Evolutionary conservation across 2,329 filamentous ascomycete species (phyloP).

Genomic region (Talaromyces verruculosus): DNA sequence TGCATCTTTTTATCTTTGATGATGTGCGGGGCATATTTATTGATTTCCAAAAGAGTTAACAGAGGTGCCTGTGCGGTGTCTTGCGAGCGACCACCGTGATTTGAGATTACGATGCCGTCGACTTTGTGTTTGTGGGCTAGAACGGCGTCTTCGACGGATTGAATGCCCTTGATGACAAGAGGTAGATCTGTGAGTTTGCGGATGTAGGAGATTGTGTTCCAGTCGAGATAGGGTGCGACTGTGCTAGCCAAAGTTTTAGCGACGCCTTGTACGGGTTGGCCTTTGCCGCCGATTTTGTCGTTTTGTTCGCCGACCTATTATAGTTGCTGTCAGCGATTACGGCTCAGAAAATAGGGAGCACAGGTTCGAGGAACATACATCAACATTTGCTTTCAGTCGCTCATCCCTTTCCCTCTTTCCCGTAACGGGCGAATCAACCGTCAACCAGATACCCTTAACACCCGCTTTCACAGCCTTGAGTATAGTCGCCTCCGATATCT

Average conservation of each 20-base stretch:
- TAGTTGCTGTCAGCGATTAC: background rate
- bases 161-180: slow-evolving; percentile 44
- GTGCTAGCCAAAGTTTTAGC: slow-evolving; percentile 33
- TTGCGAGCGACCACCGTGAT: slow-evolving; percentile 49
- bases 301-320: slow-evolving; percentile 22
- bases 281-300: slow-evolving; percentile 15
- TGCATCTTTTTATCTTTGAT: slow-evolving; percentile 56
- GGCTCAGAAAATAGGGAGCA: background rate
- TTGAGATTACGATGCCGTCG: slow-evolving; percentile 46
- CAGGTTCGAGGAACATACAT: slow-evolving; percentile 22
- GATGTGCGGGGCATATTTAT: slow-evolving; percentile 60
- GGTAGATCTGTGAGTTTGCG: slow-evolving; percentile 37
- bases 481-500: slow-evolving; percentile 29
- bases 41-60: slow-evolving; percentile 62
- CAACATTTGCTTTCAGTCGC: slow-evolving; percentile 29
- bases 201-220: slow-evolving; percentile 42
- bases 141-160: slow-evolving; percentile 52
- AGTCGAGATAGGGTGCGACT: slow-evolving; percentile 33
- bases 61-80: slow-evolving; percentile 53
- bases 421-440: slow-evolving; percentile 37
- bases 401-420: slow-evolving; percentile 38
- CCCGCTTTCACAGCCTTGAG: slow-evolving; percentile 32
- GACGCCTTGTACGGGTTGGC: slow-evolving; percentile 27
- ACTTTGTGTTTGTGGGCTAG: slow-evolving; percentile 48
- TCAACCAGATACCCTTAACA: slow-evolving; percentile 34